Conservation (phyloP, 768 basidiomycete genomes). For the Leccinum obscurum region DNA sequence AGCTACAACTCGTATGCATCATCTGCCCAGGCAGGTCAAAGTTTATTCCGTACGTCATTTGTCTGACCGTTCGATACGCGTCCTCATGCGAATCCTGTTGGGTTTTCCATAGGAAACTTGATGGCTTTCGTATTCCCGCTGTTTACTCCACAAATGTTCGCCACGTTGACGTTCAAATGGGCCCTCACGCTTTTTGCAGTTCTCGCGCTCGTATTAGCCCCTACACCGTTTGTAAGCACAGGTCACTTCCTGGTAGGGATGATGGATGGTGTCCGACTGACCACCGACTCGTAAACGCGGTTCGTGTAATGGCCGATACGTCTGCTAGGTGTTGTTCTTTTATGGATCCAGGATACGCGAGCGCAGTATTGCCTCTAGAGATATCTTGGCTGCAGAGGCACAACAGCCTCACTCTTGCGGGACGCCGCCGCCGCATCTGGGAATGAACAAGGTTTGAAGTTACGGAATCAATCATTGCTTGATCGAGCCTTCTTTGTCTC, state of each 20-base stretch:
- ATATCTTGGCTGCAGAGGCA: conserved; percentile 20
- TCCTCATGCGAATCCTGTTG: neutral
- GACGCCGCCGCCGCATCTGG: neutral
- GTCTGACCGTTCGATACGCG: neutral
- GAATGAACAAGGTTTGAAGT: conserved; percentile 7
- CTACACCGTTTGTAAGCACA: conserved; percentile 43
- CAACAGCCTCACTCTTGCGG: neutral
- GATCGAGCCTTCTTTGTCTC: neutral
- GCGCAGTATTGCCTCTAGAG: conserved; percentile 24
- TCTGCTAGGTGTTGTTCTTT: conserved; percentile 26
- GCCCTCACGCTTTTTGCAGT: conserved; percentile 26
- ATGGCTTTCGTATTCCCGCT: conserved; percentile 48
- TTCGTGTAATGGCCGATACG: neutral
- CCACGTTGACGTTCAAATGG: conserved; percentile 41
- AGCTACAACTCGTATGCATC: conserved; percentile 51
- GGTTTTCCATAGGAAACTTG: conserved; percentile 36
- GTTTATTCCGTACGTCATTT: conserved; percentile 40
- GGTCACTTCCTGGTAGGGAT: neutral
- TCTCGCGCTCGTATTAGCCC: conserved; percentile 43
- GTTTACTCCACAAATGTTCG: conserved; percentile 49
- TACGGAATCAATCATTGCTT: neutral
- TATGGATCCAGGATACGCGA: conserved; percentile 35
- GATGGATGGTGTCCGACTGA: neutral
- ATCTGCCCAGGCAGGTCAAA: conserved; percentile 54
- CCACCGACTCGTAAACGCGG: neutral